Conservation (phyloP, 257 asterid species). For the Coffea eugenioides region DNA sequence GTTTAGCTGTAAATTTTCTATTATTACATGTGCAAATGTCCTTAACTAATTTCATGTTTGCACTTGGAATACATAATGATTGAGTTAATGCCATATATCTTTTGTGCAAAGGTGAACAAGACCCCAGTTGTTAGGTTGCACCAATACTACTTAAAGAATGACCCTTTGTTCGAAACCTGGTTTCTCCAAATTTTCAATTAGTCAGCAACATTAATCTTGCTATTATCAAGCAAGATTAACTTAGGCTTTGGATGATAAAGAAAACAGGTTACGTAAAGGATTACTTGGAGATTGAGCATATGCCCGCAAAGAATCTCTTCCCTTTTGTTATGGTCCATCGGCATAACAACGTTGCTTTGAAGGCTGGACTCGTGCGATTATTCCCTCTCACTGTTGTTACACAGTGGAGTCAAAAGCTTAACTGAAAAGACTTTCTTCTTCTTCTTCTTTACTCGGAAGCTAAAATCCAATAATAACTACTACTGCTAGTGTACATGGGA, state of each 20-base stretch:
- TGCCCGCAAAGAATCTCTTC: background rate
- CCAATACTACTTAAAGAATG: background rate
- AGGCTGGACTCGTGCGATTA: conserved; percentile 36
- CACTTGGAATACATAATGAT: background rate
- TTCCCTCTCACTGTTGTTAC: conserved; percentile 13
- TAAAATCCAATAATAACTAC: conserved; percentile 1
- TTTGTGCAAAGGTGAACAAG: background rate
- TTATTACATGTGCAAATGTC: background rate
- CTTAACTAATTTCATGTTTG: background rate
- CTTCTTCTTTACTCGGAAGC: conserved; percentile 43
- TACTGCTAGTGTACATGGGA: background rate
- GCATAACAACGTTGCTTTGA: conserved; percentile 41
- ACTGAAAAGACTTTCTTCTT: conserved; percentile 22
- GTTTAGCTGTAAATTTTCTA: background rate
- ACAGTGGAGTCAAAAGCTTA: conserved; percentile 22
- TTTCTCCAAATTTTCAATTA: background rate
- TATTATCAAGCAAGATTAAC: background rate
- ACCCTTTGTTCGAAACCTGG: too few species aligned
- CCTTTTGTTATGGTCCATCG: conserved; percentile 11
- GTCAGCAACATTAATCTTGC: background rate
- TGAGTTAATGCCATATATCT: background rate
- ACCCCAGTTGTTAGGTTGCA: too few species aligned
- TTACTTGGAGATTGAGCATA: conserved; percentile 13
- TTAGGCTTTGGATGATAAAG: background rate
- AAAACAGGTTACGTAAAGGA: background rate